These are phyloP conservation scores for Fusarium sp. DNA, from an alignment of 2,329 filamentous ascomycete genomes.

Conservation along the genomic window DNA sequence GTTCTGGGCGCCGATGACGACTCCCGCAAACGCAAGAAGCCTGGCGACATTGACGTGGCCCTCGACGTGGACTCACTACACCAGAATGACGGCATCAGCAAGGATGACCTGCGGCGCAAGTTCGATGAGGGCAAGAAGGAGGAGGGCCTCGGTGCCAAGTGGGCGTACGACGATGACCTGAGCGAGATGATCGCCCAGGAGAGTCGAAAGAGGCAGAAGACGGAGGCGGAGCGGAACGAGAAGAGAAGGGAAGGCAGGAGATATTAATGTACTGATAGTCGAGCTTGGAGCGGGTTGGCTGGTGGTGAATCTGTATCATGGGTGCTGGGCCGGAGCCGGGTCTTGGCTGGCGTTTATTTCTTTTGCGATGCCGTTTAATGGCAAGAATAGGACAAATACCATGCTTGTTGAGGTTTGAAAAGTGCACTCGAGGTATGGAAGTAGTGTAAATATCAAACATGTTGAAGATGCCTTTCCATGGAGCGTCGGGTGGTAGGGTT, in stretches of 20 bases:
- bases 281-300: not conserved
- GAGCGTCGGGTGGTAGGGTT: not conserved
- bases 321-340: slow-evolving; percentile 25
- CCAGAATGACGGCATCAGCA: slow-evolving; percentile 80
- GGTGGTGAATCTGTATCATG: slow-evolving; percentile 24
- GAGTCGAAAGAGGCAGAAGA: slow-evolving; percentile 88
- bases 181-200: slow-evolving; percentile 97
- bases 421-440: not conserved
- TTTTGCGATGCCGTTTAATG: slow-evolving; percentile 29
- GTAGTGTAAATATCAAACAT: slow-evolving; percentile 42
- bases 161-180: slow-evolving; percentile 86
- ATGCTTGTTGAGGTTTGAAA: slow-evolving; percentile 32
- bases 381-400: slow-evolving; percentile 40
- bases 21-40: slow-evolving; percentile 89
- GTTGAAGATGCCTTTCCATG: not conserved
- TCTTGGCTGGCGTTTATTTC: slow-evolving; percentile 39
- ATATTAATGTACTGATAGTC: slow-evolving; percentile 51
- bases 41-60: slow-evolving; percentile 92
- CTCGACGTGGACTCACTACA: slow-evolving; percentile 87
- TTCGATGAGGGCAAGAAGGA: slow-evolving; percentile 80
- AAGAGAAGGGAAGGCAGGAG: slow-evolving; percentile 70
- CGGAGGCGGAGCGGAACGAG: slow-evolving; percentile 81
- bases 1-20: slow-evolving; percentile 86
- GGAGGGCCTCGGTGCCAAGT: slow-evolving; percentile 75
- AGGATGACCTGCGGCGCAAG: slow-evolving; percentile 82